phyloP scores from a whole-genome alignment of 2,329 filamentous ascomycete species.

The Endocalyx cinctus region DNA sequence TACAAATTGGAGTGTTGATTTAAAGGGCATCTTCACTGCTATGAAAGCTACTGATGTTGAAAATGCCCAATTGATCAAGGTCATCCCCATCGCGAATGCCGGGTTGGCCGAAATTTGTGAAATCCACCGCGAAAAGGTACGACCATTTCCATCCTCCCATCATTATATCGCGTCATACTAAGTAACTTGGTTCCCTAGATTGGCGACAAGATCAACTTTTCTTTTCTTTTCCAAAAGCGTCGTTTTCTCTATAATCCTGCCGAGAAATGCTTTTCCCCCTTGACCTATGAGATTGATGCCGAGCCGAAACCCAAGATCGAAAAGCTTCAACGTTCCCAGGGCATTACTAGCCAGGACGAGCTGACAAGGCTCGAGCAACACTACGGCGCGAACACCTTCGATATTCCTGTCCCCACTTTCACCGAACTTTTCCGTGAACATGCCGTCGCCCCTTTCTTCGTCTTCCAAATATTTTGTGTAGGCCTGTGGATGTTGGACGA shows the following conservation, averaged over 20 bases:
- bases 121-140: slow-evolving; percentile 68
- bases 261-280: slow-evolving; percentile 70
- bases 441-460: slow-evolving; percentile 97
- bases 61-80: slow-evolving; percentile 82
- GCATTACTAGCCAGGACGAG: slow-evolving; percentile 69
- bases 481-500: slow-evolving; percentile 98
- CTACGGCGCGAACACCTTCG: slow-evolving; percentile 94
- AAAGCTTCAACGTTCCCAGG: slow-evolving; percentile 74
- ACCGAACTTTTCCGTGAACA: slow-evolving; percentile 97
- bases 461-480: slow-evolving; percentile 98
- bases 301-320: slow-evolving; percentile 78
- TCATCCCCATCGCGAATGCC: slow-evolving; percentile 84
- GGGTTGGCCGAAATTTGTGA: slow-evolving; percentile 84
- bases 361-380: slow-evolving; percentile 79
- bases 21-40: slow-evolving; percentile 78
- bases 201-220: slow-evolving; percentile 70
- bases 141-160: slow-evolving; percentile 8
- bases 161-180: background rate
- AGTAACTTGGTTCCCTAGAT: slow-evolving; percentile 36
- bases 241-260: slow-evolving; percentile 80
- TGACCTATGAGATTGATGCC: slow-evolving; percentile 77
- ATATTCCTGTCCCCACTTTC: slow-evolving; percentile 95
- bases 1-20: slow-evolving; percentile 94
- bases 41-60: slow-evolving; percentile 64
- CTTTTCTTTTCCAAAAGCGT: slow-evolving; percentile 97